A percentile compares a stretch with the other conserved stretches of the same genome.
Conservation (phyloP, 495 filamentous ascomycete genomes). For the Penicillium crystallinum region DNA sequence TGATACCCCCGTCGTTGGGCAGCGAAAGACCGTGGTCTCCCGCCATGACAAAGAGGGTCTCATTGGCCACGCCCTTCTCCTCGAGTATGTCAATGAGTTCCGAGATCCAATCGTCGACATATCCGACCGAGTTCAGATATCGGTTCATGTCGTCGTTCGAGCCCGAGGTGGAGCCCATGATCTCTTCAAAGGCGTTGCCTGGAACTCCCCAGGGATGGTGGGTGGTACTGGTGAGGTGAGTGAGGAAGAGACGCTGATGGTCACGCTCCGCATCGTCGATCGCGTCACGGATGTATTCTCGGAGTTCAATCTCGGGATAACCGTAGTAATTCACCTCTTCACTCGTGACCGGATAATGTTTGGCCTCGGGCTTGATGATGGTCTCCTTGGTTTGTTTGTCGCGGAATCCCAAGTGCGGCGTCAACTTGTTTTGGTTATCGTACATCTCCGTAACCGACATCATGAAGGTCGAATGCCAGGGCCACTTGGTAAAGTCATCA, state of each 20-base stretch:
- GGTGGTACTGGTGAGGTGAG: slow-evolving; percentile 46
- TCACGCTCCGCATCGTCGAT: slow-evolving; percentile 40
- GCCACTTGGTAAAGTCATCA: slow-evolving; percentile 27
- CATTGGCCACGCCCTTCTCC: slow-evolving; percentile 35
- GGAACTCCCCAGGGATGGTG: slow-evolving; percentile 44
- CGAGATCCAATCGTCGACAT: slow-evolving; percentile 35
- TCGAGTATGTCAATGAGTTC: slow-evolving; percentile 35
- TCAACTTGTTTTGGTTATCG: slow-evolving; percentile 40
- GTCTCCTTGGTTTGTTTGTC: slow-evolving; percentile 38
- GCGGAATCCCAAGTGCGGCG: slow-evolving; percentile 37
- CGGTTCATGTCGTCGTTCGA: slow-evolving; percentile 31
- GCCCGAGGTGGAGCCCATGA: slow-evolving; percentile 15
- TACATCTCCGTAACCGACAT: slow-evolving; percentile 46
- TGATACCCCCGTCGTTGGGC: slow-evolving; percentile 38
- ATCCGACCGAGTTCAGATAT: slow-evolving; percentile 41
- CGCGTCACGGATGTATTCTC: slow-evolving; percentile 44
- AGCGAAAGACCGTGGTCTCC: slow-evolving; percentile 45
- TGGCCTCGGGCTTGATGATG: slow-evolving; percentile 32
- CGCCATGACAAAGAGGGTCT: slow-evolving; percentile 41
- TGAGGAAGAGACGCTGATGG: slow-evolving; percentile 42
- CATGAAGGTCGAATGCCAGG: slow-evolving; percentile 46
- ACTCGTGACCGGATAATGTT: slow-evolving; percentile 31
- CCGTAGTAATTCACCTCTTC: slow-evolving; percentile 48
- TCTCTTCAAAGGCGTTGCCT: slow-evolving; percentile 24
- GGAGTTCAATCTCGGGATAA: slow-evolving; percentile 40